phyloP scores from a whole-genome alignment of 495 filamentous ascomycete species.

The Immersiella caudata region DNA sequence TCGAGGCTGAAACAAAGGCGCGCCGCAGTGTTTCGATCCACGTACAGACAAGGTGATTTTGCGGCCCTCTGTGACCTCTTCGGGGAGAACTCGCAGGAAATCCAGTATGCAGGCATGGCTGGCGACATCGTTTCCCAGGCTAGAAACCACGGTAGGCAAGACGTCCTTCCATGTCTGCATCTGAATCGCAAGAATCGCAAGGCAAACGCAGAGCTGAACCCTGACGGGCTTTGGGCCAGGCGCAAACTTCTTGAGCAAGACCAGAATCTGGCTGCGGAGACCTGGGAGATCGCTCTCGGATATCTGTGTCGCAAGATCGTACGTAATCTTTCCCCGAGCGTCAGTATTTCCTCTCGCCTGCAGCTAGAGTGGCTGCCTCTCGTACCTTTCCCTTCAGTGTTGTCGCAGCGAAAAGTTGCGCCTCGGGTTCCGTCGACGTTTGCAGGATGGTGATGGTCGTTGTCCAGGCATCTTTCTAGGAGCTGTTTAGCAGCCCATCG shows the following conservation, averaged over 20 bases:
- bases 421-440: conserved; percentile 72
- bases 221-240: conserved; percentile 87
- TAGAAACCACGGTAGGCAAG: conserved; percentile 72
- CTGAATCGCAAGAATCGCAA: conserved; percentile 92
- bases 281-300: conserved; percentile 70
- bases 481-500: conserved; percentile 2
- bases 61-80: conserved; percentile 98
- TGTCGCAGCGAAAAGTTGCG: conserved; percentile 93
- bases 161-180: conserved; percentile 97
- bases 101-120: conserved; percentile 85
- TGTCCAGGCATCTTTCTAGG: conserved; percentile 84
- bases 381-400: conserved; percentile 96
- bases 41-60: conserved; percentile 98
- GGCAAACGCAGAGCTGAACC: conserved; percentile 91
- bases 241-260: conserved; percentile 74
- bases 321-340: conserved; percentile 46
- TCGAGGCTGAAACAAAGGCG: conserved; percentile 40
- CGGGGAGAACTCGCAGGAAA: conserved; percentile 92
- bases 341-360: conserved; percentile 27
- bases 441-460: conserved; percentile 84
- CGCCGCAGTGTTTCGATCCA: conserved; percentile 61
- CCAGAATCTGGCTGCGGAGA: conserved; percentile 80
- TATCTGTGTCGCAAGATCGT: conserved; percentile 65
- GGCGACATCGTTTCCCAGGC: conserved; percentile 74
- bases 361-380: conserved; percentile 28